A percentile compares a stretch with the other conserved stretches of the same genome.
These are phyloP conservation scores for Phialophora tarda DNA, from an alignment of 2,329 filamentous ascomycete genomes.

Conservation along the genomic window DNA sequence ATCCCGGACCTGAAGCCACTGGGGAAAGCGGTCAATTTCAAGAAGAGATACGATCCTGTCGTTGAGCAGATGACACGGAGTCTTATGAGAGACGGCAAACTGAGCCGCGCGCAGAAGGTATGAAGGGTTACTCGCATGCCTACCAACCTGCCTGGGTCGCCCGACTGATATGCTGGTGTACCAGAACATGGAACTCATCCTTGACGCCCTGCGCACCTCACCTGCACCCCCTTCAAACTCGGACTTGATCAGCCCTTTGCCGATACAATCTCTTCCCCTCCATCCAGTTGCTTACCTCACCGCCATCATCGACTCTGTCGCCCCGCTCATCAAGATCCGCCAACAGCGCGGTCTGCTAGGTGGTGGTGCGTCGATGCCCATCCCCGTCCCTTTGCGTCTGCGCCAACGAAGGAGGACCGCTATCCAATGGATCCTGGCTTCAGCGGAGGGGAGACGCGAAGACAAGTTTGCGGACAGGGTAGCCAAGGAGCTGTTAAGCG, in stretches of 20 bases:
- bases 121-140: conserved; percentile 12
- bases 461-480: conserved; percentile 76
- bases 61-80: conserved; percentile 87
- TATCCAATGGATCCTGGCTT: conserved; percentile 86
- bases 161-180: conserved; percentile 6
- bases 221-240: conserved; percentile 48
- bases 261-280: conserved; percentile 78
- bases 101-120: conserved; percentile 87
- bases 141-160: not conserved
- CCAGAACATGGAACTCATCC: conserved; percentile 82
- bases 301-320: conserved; percentile 88
- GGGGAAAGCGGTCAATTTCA: conserved; percentile 67
- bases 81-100: conserved; percentile 89
- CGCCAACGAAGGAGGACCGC: conserved; percentile 79
- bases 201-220: conserved; percentile 82
- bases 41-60: conserved; percentile 83
- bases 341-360: conserved; percentile 78
- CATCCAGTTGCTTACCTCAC: conserved; percentile 90
- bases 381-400: conserved; percentile 76
- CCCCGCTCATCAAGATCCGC: conserved; percentile 81
- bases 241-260: conserved; percentile 70
- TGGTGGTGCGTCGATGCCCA: conserved; percentile 81
- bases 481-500: conserved; percentile 82
- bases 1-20: conserved; percentile 67
- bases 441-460: conserved; percentile 77